Percentiles rank a stretch among this genome's conserved stretches.
phyloP scores from a whole-genome alignment of 140 eudicot genomes.

The Oenanthe javanica region DNA sequence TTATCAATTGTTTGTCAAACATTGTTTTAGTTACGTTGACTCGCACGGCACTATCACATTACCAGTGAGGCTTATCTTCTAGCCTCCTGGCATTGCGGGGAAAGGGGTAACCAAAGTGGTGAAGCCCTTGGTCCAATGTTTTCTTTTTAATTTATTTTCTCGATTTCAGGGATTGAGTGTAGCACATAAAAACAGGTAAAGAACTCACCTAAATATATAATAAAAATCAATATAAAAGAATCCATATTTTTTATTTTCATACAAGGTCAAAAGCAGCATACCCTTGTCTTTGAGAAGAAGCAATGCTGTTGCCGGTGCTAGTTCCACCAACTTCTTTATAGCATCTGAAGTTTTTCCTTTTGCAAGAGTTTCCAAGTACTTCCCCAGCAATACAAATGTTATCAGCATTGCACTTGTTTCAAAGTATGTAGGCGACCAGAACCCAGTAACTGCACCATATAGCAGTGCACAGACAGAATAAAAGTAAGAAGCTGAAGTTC shows the following conservation, averaged over 20 bases:
- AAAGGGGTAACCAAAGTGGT: not conserved
- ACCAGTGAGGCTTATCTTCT: not conserved
- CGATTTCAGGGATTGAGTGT: not conserved
- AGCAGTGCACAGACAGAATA: conserved; percentile 86
- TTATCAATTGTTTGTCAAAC: not conserved
- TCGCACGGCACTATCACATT: not conserved
- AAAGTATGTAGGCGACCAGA: conserved; percentile 94
- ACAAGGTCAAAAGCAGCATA: conserved; percentile 15
- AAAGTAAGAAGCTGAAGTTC: conserved; percentile 88
- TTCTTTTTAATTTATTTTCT: not conserved
- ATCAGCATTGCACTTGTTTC: conserved; percentile 98
- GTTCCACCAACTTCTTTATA: conserved; percentile 89
- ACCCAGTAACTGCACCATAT: conserved; percentile 91
- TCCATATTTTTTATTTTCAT: not conserved
- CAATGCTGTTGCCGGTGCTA: conserved; percentile 86
- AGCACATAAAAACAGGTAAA: not conserved
- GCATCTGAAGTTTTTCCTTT: conserved; percentile 99
- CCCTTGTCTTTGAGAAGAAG: conserved; percentile 76
- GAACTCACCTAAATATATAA: not conserved
- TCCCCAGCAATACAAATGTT: conserved; percentile 85
- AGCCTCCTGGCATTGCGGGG: not conserved
- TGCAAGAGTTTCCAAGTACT: conserved; percentile 87
- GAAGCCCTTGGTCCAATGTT: not conserved
- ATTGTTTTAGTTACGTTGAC: not conserved
- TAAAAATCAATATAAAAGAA: not conserved